Conservation (phyloP, 306 rosid species). For the Styphnolobium japonicum region DNA sequence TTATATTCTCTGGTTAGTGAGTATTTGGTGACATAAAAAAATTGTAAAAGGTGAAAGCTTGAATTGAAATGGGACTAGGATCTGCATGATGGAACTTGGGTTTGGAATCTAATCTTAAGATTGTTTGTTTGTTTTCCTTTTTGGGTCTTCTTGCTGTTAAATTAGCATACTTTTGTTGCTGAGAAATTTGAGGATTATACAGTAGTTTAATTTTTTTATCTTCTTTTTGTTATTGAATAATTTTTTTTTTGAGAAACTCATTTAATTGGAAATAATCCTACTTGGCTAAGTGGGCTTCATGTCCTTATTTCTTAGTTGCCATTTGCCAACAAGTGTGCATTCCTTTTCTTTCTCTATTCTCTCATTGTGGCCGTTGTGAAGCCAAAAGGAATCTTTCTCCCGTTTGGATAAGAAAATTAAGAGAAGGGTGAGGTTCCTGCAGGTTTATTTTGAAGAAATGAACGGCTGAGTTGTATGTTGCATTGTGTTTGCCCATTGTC, state of each 20-base stretch:
- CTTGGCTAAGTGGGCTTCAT: not conserved
- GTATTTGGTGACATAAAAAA: not conserved
- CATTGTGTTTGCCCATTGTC: not conserved
- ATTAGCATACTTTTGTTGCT: not conserved
- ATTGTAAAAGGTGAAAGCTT: not conserved
- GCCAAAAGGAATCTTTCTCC: not conserved
- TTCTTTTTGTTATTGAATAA: not conserved
- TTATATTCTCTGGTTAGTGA: not conserved
- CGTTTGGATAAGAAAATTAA: constrained; percentile 5
- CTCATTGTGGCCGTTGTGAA: not conserved
- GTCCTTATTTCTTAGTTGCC: not conserved
- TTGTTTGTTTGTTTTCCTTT: not conserved
- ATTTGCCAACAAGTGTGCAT: not conserved
- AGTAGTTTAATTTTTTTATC: not conserved
- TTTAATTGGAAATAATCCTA: not conserved
- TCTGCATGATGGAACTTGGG: constrained; percentile 4
- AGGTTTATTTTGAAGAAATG: not conserved
- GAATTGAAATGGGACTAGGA: not conserved
- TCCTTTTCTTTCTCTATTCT: not conserved
- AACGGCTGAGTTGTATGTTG: not conserved
- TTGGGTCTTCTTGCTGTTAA: not conserved
- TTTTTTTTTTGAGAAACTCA: not conserved
- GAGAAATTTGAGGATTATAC: not conserved
- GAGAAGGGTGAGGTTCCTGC: not conserved
- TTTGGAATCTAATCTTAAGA: not conserved